Evolutionary conservation across 352 stramenopile genomes (phyloP).

Genomic region (Phytophthora rubi): DNA sequence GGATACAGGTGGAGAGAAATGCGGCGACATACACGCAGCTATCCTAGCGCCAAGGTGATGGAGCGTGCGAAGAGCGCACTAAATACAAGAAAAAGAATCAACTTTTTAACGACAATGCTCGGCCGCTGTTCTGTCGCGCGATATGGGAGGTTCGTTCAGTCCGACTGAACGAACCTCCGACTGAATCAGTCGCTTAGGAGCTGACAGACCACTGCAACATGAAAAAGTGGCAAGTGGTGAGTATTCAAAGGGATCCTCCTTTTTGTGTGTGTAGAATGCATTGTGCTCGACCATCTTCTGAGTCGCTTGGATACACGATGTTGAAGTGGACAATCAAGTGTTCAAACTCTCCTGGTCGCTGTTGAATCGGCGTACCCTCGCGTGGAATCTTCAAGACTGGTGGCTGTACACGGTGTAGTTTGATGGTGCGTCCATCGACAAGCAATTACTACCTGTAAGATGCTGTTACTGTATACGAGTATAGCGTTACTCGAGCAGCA

Average conservation of each 20-base stretch:
- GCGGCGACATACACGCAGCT: constrained; percentile 19
- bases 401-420: constrained; percentile 81
- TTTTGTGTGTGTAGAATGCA: not conserved
- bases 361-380: constrained; percentile 93
- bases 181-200: constrained; percentile 7
- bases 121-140: constrained; percentile 8
- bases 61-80: constrained; percentile 25
- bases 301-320: constrained; percentile 88
- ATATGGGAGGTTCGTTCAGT: constrained; percentile 7
- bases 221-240: not conserved
- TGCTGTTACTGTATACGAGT: too few species aligned
- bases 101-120: constrained; percentile 37
- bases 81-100: constrained; percentile 41
- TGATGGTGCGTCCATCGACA: constrained; percentile 89
- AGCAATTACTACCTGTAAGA: not conserved
- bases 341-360: constrained; percentile 58
- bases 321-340: constrained; percentile 93
- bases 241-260: not conserved
- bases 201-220: constrained; percentile 20
- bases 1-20: constrained; percentile 20
- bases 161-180: too few species aligned
- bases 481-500: constrained; percentile 77
- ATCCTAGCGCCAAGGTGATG: constrained; percentile 18
- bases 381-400: constrained; percentile 78
- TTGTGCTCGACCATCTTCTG: not conserved